A percentile compares a stretch with the other conserved stretches of the same genome.
Evolutionary conservation across 345 rosid species (phyloP).

Genomic region (Jatropha curcas): DNA sequence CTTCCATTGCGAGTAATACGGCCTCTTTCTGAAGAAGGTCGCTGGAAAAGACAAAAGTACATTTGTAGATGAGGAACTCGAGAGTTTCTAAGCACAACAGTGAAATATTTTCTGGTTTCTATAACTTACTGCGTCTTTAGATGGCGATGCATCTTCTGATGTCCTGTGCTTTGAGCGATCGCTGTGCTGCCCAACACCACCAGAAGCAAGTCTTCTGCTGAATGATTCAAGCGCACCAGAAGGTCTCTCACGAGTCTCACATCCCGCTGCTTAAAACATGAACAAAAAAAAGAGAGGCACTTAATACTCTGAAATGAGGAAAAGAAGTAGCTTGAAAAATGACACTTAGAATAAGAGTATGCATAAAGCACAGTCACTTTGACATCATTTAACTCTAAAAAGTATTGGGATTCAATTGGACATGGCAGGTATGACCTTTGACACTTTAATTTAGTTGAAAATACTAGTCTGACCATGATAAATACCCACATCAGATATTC

Average conservation of each 20-base stretch:
- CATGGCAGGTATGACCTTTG: background rate
- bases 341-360: no score
- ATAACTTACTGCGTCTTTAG: slow-evolving; percentile 19
- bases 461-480: background rate
- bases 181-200: slow-evolving; percentile 7
- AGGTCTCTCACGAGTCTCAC: slow-evolving; percentile 15
- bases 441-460: background rate
- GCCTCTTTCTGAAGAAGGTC: slow-evolving; percentile 11
- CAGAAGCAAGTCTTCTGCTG: slow-evolving; percentile 16
- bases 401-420: background rate
- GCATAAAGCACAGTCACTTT: background rate
- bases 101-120: background rate
- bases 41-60: slow-evolving; percentile 5
- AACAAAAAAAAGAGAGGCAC: background rate
- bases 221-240: slow-evolving; percentile 21
- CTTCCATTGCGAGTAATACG: slow-evolving; percentile 22
- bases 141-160: slow-evolving; percentile 19
- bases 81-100: no score
- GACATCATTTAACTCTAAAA: background rate
- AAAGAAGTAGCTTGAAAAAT: background rate
- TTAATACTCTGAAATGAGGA: background rate
- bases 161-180: slow-evolving; percentile 17
- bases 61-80: background rate
- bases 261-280: background rate
- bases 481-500: background rate